Percentiles rank a stretch among this genome's conserved stretches.
These are phyloP conservation scores for Fraxinus excelsior DNA, from an alignment of 257 asterid species.

Conservation along the genomic window DNA sequence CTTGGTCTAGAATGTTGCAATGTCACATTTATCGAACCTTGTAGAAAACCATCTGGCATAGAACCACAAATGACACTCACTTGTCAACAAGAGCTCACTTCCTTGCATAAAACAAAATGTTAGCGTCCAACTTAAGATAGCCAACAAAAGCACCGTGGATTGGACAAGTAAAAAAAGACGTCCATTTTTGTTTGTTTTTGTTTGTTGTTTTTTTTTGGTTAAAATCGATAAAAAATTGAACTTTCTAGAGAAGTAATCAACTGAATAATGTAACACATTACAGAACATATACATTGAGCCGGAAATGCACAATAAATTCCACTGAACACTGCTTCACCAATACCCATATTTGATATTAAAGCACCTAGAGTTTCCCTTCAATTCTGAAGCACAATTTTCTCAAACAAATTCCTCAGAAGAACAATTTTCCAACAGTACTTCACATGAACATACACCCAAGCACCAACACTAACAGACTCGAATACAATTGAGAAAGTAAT, in stretches of 20 bases:
- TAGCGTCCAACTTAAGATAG: neutral
- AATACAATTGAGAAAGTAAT: neutral
- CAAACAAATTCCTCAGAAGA: neutral
- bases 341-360: conserved; percentile 12
- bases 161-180: neutral
- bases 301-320: neutral
- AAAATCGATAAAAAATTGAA: neutral
- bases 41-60: too few relatives aligned
- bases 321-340: neutral
- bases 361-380: conserved; percentile 9
- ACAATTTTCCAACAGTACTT: neutral
- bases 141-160: neutral
- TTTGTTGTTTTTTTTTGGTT: too few relatives aligned
- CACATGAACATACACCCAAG: neutral
- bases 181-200: neutral
- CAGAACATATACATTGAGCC: neutral
- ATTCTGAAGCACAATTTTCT: neutral
- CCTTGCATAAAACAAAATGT: conserved; percentile 7
- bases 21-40: neutral
- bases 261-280: neutral
- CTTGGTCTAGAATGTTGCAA: neutral
- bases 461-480: neutral
- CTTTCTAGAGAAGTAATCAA: neutral
- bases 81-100: conserved; percentile 3
- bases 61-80: too few relatives aligned